These are phyloP conservation scores for Kwoniella sp. DNA, from an alignment of 768 basidiomycete genomes.

Conservation along the genomic window DNA sequence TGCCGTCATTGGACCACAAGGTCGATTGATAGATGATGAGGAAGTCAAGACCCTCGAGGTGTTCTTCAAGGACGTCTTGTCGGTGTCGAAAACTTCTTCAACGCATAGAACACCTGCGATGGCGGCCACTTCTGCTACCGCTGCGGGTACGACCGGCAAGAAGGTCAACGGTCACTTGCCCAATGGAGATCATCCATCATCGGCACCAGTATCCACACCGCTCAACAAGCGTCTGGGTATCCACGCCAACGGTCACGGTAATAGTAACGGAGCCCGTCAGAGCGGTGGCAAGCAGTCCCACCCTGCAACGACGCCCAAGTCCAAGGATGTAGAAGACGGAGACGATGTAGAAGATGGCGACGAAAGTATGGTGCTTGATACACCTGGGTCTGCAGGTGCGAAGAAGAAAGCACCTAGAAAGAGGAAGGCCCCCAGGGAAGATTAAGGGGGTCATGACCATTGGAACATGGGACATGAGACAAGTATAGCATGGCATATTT, in stretches of 20 bases:
- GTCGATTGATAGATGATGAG: conserved; percentile 60
- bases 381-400: neutral
- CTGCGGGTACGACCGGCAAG: neutral
- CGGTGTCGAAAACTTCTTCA: neutral
- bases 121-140: conserved; percentile 1
- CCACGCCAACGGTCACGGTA: conserved; percentile 2
- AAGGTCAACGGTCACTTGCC: conserved; percentile 18
- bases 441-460: no score
- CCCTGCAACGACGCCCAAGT: neutral
- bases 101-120: neutral
- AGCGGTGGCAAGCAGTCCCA: neutral
- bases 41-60: conserved; percentile 67
- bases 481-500: neutral
- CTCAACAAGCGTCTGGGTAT: conserved; percentile 4
- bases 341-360: conserved; percentile 13
- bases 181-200: conserved; percentile 9
- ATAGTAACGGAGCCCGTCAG: neutral
- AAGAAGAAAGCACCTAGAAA: conserved; percentile 32
- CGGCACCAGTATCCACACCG: conserved; percentile 4
- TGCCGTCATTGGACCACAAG: conserved; percentile 23
- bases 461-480: no score
- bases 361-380: conserved; percentile 18
- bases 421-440: conserved; percentile 31
- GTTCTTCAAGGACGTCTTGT: conserved; percentile 63
- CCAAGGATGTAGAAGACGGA: neutral